Evolutionary conservation across 148 eudicot genomes (phyloP), one percentile per base, ranked within the genome.

Genomic region (Rheum nobile): DNA sequence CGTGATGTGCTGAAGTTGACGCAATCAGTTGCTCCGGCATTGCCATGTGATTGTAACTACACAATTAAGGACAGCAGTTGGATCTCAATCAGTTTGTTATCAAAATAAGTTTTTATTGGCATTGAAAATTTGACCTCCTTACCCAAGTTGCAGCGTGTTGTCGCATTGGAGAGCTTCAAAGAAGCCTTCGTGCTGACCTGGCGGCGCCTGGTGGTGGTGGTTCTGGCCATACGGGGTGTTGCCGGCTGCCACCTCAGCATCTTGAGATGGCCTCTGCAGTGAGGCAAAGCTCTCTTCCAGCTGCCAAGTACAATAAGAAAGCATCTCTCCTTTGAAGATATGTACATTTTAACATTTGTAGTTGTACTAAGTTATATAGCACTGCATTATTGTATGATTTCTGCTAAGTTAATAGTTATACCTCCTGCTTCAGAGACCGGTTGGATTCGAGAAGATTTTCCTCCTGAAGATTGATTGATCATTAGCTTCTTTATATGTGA

Each of bases 341-440:
- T 37, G 6, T 37, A 37, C 39, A 37, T 41, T 41, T 41, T 41
- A 41, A 41, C 10, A 8, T 41, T 8, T 8, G 4, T 37, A 37
- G 4, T 2, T 2, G 37, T 35, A 4, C 4, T 35, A 35, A 1
- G 37, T n/a, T n/a, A n/a, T n/a, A n/a, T n/a, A n/a, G n/a, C 50
- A 67, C 14, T 44, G 4, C 17, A 13, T 12, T 12, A 42, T 22
- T n/a, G 57, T 19, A 6, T 17, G 57, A 19, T n/a, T 7, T 50
- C 26, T 52, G 8, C 17, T 6, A 55, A 14, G 63, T 0, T 24
- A n/a, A n/a, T 9, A 9, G 38, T 67, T 28, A n/a, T 81, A 91
- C 97, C 97, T 87, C 86, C 16, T 75, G 72, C 76, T 71, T 87
- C 75, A 91, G 70, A 70, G 88, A 81, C 77, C 74, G 80, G 77